phyloP scores from a whole-genome alignment of 1,139 yeast species.

The Pichia norvegensis region DNA sequence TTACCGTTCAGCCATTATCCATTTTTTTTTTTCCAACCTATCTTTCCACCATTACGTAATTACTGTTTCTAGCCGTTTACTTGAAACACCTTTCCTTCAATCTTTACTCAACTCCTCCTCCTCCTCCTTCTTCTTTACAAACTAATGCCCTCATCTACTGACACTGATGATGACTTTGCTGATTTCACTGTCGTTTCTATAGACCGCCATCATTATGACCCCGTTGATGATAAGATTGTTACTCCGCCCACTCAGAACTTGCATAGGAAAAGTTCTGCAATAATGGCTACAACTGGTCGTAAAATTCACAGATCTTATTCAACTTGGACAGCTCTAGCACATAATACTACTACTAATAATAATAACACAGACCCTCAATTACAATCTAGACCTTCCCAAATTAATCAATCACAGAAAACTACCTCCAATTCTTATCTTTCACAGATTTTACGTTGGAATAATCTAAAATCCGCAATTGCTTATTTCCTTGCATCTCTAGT shows the following conservation, averaged over 20 bases:
- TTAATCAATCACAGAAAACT: neutral
- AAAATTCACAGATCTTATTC: conserved; percentile 24
- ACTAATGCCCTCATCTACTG: neutral
- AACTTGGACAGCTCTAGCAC: conserved; percentile 14
- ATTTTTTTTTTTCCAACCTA: no score
- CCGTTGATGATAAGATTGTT: neutral
- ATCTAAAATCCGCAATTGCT: conserved; percentile 63
- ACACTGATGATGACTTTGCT: conserved; percentile 4
- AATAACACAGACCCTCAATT: neutral
- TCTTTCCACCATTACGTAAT: no score
- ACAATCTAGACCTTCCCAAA: neutral
- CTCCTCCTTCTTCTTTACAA: no score
- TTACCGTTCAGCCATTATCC: no score
- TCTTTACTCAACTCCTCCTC: no score
- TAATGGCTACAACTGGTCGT: conserved; percentile 26
- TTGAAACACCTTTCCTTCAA: no score
- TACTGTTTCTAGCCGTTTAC: no score
- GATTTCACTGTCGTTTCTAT: conserved; percentile 10
- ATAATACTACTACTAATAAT: neutral
- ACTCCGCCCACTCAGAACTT: conserved; percentile 6
- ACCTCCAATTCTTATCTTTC: neutral
- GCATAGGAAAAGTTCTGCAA: conserved; percentile 24
- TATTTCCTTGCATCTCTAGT: conserved; percentile 67
- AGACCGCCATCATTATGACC: neutral
- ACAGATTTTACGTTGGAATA: conserved; percentile 18